These are phyloP conservation scores for Lachnellula hyalina DNA, from an alignment of 2,329 filamentous ascomycete species.

Conservation along the genomic window DNA sequence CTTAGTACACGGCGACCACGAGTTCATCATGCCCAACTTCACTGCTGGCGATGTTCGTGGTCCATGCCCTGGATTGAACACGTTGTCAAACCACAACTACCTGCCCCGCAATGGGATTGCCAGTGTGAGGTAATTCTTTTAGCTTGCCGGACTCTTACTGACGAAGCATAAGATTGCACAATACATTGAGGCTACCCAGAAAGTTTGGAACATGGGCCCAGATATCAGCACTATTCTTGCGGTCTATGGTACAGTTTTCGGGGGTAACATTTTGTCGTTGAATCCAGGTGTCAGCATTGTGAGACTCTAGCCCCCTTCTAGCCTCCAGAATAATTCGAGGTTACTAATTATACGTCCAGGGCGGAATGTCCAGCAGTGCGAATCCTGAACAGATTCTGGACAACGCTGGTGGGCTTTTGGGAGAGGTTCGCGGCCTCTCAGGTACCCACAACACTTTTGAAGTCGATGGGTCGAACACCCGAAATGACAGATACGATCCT, in stretches of 20 bases:
- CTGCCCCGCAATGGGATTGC: neutral
- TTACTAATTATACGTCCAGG: too few relatives aligned
- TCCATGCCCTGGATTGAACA: neutral
- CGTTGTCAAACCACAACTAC: neutral
- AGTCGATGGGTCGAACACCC: slow-evolving; percentile 45
- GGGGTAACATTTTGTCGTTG: neutral
- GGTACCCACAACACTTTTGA: slow-evolving; percentile 49
- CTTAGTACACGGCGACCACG: neutral
- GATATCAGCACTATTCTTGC: neutral
- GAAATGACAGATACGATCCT: slow-evolving; percentile 38
- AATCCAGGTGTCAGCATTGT: neutral
- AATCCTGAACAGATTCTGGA: slow-evolving; percentile 17
- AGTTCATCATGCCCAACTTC: neutral
- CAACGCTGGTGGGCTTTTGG: slow-evolving; percentile 16
- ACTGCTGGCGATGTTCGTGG: neutral
- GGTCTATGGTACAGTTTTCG: neutral
- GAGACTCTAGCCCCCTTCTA: too few relatives aligned
- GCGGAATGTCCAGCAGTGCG: neutral
- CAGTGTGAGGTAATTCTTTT: neutral
- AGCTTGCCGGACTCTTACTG: too few relatives aligned
- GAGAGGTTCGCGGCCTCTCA: slow-evolving; percentile 40
- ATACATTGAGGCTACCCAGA: neutral
- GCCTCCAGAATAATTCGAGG: too few relatives aligned
- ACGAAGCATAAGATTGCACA: neutral
- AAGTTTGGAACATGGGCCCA: neutral